Evolutionary conservation across 2,329 filamentous ascomycete species (phyloP).

Genomic region (Penicillium sp.): DNA sequence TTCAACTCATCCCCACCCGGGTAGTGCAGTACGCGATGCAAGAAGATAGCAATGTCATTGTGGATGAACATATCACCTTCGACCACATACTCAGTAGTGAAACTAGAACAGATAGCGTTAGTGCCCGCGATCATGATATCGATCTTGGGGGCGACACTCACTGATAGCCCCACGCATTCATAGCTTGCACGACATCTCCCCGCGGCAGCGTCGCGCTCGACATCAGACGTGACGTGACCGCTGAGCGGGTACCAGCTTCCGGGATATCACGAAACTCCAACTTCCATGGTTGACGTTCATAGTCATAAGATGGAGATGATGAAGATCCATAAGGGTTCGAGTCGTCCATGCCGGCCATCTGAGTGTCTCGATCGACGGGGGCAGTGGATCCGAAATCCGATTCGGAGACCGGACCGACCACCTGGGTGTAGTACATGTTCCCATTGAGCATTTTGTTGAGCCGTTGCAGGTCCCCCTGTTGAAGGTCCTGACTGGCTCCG

Average conservation of each 20-base stretch:
- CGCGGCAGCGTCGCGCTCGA: slow-evolving; percentile 50
- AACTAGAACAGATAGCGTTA: slow-evolving; percentile 42
- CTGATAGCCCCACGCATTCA: slow-evolving; percentile 56
- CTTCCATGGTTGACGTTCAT: slow-evolving; percentile 43
- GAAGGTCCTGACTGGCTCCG: slow-evolving; percentile 48
- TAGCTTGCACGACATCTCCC: slow-evolving; percentile 52
- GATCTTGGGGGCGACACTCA: slow-evolving; percentile 34
- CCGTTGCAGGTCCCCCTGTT: slow-evolving; percentile 46
- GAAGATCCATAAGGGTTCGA: slow-evolving; percentile 1
- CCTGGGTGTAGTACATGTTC: slow-evolving; percentile 55
- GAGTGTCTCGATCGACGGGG: slow-evolving; percentile 32
- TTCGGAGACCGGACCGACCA: slow-evolving; percentile 48
- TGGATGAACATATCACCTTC: slow-evolving; percentile 60
- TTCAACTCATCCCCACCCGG: slow-evolving; percentile 37
- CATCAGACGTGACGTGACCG: slow-evolving; percentile 55
- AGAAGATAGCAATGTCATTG: slow-evolving; percentile 57
- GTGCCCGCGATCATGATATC: slow-evolving; percentile 12
- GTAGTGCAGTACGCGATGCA: slow-evolving; percentile 56
- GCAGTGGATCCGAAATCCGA: slow-evolving; percentile 36
- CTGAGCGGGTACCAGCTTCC: slow-evolving; percentile 53
- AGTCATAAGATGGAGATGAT: slow-evolving; percentile 29
- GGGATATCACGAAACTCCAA: slow-evolving; percentile 52
- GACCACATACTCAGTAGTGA: slow-evolving; percentile 57
- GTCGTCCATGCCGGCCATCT: slow-evolving; percentile 31
- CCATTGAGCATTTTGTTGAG: slow-evolving; percentile 51